Percentiles rank a stretch among this genome's conserved stretches.
Conservation (phyloP, 768 basidiomycete species). For the Steccherinum ochraceum region DNA sequence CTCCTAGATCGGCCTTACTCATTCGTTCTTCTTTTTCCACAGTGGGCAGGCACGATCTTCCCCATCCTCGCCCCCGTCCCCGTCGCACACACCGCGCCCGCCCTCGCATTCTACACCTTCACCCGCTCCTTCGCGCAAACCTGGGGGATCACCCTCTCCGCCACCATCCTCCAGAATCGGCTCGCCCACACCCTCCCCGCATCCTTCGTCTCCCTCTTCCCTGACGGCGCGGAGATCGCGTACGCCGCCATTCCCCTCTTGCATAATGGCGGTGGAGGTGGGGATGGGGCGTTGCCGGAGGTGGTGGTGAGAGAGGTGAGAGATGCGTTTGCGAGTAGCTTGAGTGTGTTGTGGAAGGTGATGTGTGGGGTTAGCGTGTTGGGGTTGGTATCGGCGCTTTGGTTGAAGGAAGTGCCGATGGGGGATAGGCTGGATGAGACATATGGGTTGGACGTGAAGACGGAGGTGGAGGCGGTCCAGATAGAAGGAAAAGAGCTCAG, state of each 20-base stretch:
- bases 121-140: conserved; percentile 13
- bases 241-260: conserved; percentile 19
- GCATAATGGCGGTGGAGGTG: too few species aligned
- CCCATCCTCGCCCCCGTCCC: conserved; percentile 11
- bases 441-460: conserved; percentile 7
- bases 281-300: background rate
- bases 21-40: background rate
- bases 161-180: conserved; percentile 25
- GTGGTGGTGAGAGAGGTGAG: background rate
- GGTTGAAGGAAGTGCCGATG: conserved; percentile 5
- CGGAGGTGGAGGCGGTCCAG: too few species aligned
- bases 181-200: conserved; percentile 21
- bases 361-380: conserved; percentile 4
- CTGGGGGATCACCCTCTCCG: conserved; percentile 26
- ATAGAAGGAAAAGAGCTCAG: too few species aligned
- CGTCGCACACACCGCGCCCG: conserved; percentile 8
- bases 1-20: background rate
- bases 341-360: conserved; percentile 3
- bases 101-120: conserved; percentile 9
- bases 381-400: background rate
- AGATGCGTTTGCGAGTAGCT: conserved; percentile 1
- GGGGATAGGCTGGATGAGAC: conserved; percentile 5
- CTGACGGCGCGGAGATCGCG: conserved; percentile 8
- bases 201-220: conserved; percentile 14
- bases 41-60: background rate